Evolutionary conservation across 495 filamentous ascomycete species (phyloP), one percentile per base, ranked within the genome.

Genomic region (Tuber umbilicatum): DNA sequence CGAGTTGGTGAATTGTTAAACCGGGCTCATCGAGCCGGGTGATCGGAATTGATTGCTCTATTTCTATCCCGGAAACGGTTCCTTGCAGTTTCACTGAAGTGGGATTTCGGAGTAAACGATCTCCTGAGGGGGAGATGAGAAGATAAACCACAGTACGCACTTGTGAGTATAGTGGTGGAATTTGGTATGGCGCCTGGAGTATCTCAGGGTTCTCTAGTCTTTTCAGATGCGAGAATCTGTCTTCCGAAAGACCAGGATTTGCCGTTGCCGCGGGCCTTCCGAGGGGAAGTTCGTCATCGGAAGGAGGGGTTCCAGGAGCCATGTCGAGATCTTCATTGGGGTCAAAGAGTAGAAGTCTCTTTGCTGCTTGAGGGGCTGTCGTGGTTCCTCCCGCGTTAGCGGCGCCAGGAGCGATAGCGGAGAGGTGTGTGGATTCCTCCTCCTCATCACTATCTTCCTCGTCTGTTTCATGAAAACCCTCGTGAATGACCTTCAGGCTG

Each of bases 101-200:
- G n/a, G n/a, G n/a, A n/a, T n/a, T n/a, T n/a, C n/a, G n/a, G n/a
- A n/a, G n/a, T n/a, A n/a, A n/a, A n/a, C n/a, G n/a, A n/a, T n/a
- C n/a, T n/a, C n/a, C n/a, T n/a, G n/a, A n/a, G n/a, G n/a, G n/a
- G n/a, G n/a, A n/a, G n/a, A n/a, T n/a, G n/a, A n/a, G n/a, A n/a
- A n/a, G n/a, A n/a, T n/a, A n/a, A n/a, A n/a, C n/a, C n/a, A n/a
- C n/a, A n/a, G n/a, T n/a, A n/a, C n/a, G n/a, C n/a, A n/a, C n/a
- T n/a, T n/a, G n/a, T n/a, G n/a, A n/a, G n/a, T n/a, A n/a, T n/a
- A n/a, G n/a, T n/a, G n/a, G n/a, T n/a, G n/a, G n/a, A n/a, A n/a
- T n/a, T n/a, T n/a, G n/a, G n/a, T 87, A 85, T 0, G 91, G 91
- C 16, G 88, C 86, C 83, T 91, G 89, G 6, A 92, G 82, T 21